phyloP scores from a whole-genome alignment of 768 basidiomycete species.

The Trichaptum fuscoviolaceum region DNA sequence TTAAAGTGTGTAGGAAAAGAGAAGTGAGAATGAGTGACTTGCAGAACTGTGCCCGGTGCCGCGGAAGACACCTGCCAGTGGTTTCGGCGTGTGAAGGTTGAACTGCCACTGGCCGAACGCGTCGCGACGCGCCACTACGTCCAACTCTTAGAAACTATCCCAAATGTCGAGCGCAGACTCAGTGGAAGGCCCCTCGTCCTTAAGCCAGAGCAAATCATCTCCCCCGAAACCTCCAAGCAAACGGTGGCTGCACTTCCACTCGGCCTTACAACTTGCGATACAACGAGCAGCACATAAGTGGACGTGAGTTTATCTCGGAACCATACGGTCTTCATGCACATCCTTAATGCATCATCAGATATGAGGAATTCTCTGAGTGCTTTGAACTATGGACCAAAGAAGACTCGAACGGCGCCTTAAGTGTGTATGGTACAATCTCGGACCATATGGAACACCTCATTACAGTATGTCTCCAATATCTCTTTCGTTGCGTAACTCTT shows the following conservation, averaged over 20 bases:
- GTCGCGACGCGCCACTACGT: neutral
- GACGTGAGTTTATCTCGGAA: conserved; percentile 39
- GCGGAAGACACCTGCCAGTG: no score
- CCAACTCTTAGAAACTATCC: neutral
- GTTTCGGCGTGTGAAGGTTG: no score
- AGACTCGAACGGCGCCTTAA: conserved; percentile 55
- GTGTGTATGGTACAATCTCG: conserved; percentile 61
- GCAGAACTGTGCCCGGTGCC: no score
- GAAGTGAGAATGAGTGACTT: no score
- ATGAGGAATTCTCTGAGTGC: conserved; percentile 40
- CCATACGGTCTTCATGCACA: neutral
- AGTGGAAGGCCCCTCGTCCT: neutral
- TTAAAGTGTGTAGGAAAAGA: no score
- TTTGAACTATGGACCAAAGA: conserved; percentile 63
- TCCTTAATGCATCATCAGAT: conserved; percentile 24
- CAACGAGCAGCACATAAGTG: conserved; percentile 54
- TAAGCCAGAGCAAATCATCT: conserved; percentile 4
- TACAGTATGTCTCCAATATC: conserved; percentile 22
- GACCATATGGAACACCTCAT: conserved; percentile 67
- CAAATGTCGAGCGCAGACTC: neutral
- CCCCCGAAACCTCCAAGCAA: conserved; percentile 25
- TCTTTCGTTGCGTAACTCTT: neutral
- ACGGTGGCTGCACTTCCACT: conserved; percentile 53
- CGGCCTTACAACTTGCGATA: conserved; percentile 50
- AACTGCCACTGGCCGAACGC: neutral